Percentiles rank a stretch among this genome's conserved stretches.
Evolutionary conservation across 2,329 filamentous ascomycete species (phyloP).

Genomic region (Epichloe coenophiala): DNA sequence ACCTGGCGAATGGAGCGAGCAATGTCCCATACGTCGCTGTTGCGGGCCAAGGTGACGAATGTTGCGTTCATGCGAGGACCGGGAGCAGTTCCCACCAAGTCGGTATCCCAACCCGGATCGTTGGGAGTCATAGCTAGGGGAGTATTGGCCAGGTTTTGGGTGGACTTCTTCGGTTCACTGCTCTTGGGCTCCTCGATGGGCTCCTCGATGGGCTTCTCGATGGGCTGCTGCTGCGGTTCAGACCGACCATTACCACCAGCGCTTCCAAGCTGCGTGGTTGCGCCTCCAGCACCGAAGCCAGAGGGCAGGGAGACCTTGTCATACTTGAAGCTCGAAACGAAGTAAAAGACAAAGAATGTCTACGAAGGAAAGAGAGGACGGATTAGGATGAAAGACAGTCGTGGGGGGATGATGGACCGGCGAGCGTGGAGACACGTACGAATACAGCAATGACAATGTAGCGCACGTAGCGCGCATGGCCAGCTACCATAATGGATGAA

Average conservation of each 20-base stretch:
- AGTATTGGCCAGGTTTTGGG: conserved; percentile 16
- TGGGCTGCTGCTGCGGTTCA: conserved; percentile 5
- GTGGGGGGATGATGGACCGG: background rate
- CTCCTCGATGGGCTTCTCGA: conserved; percentile 7
- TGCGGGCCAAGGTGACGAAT: conserved; percentile 90
- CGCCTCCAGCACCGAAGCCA: background rate
- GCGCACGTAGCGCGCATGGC: conserved; percentile 61
- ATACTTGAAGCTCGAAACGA: conserved; percentile 51
- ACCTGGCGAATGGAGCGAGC: conserved; percentile 89
- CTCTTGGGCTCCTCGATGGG: conserved; percentile 9
- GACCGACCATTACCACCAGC: background rate
- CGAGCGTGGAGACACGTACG: conserved; percentile 37
- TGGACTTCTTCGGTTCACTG: conserved; percentile 11
- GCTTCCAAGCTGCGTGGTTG: background rate
- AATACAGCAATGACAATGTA: conserved; percentile 73
- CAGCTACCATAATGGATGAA: conserved; percentile 42
- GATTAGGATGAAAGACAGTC: background rate
- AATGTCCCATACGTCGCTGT: conserved; percentile 92
- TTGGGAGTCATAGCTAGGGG: conserved; percentile 38
- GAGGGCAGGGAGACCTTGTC: conserved; percentile 22
- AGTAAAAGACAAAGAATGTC: conserved; percentile 65
- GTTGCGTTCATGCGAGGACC: conserved; percentile 87
- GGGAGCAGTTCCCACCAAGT: conserved; percentile 37
- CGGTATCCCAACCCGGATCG: conserved; percentile 38
- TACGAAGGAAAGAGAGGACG: conserved; percentile 12